These are phyloP conservation scores for Metarhizium rileyi DNA, from an alignment of 2,329 filamentous ascomycete species.

Conservation along the genomic window DNA sequence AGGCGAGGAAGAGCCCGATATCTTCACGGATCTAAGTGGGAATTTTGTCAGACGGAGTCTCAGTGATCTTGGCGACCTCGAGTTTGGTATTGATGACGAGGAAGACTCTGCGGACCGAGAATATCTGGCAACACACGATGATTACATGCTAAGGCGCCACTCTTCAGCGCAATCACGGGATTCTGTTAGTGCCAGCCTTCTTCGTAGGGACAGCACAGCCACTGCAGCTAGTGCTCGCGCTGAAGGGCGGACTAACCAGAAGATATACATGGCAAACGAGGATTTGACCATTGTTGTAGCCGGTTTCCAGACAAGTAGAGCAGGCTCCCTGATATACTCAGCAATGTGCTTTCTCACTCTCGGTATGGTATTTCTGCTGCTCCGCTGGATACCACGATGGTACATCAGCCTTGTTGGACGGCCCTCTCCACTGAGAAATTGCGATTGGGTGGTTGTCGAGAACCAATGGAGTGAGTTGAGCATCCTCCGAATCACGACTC, in stretches of 20 bases:
- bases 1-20: constrained; percentile 21
- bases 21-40: constrained; percentile 14
- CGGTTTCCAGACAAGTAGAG: constrained; percentile 69
- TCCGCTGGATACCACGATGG: constrained; percentile 87
- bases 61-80: constrained; percentile 30
- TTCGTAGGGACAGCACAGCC: constrained; percentile 59
- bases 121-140: constrained; percentile 28
- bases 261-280: constrained; percentile 86
- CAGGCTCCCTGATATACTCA: constrained; percentile 61
- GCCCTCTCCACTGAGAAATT: constrained; percentile 58
- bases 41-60: constrained; percentile 20
- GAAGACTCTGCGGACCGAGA: constrained; percentile 31
- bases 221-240: constrained; percentile 57
- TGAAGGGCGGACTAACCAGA: constrained; percentile 66
- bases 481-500: constrained; percentile 56
- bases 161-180: constrained; percentile 50
- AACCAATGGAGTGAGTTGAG: constrained; percentile 95
- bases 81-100: constrained; percentile 31
- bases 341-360: constrained; percentile 60
- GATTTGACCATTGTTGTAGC: constrained; percentile 90
- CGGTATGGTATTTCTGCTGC: constrained; percentile 72
- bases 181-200: constrained; percentile 54
- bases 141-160: constrained; percentile 46
- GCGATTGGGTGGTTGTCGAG: constrained; percentile 89
- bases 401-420: constrained; percentile 66